Percentiles rank a stretch among this genome's conserved stretches.
These are phyloP conservation scores for Verticillium longisporum DNA, from an alignment of 2,329 filamentous ascomycete genomes.

Conservation along the genomic window DNA sequence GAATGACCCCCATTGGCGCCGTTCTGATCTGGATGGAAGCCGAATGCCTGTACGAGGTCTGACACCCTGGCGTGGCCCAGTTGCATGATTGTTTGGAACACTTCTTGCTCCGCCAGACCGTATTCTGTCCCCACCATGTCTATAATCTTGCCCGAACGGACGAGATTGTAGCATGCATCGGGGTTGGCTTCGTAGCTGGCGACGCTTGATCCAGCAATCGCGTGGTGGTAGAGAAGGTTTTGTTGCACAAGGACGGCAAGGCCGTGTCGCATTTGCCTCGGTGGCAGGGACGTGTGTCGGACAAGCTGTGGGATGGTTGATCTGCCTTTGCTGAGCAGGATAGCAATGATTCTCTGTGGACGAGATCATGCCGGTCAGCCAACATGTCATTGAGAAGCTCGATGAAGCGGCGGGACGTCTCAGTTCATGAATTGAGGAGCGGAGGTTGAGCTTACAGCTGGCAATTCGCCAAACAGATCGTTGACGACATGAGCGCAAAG, in stretches of 20 bases:
- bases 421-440: slow-evolving; percentile 10
- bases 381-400: background rate
- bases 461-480: slow-evolving; percentile 85
- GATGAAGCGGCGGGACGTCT: slow-evolving; percentile 2
- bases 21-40: slow-evolving; percentile 20
- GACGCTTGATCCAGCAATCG: slow-evolving; percentile 51
- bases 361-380: slow-evolving; percentile 4
- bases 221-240: slow-evolving; percentile 72
- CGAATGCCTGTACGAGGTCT: slow-evolving; percentile 61
- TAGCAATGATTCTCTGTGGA: slow-evolving; percentile 71
- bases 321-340: slow-evolving; percentile 72
- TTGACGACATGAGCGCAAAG: slow-evolving; percentile 85
- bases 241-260: slow-evolving; percentile 83
- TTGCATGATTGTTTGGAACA: slow-evolving; percentile 68
- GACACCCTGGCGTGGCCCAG: slow-evolving; percentile 70
- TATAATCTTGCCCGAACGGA: slow-evolving; percentile 75
- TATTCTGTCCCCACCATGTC: slow-evolving; percentile 67
- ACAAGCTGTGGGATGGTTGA: slow-evolving; percentile 63
- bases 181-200: slow-evolving; percentile 82
- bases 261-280: slow-evolving; percentile 72
- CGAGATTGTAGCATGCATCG: slow-evolving; percentile 71
- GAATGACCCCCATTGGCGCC: slow-evolving; percentile 18
- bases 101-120: slow-evolving; percentile 64
- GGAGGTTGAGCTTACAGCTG: slow-evolving; percentile 59
- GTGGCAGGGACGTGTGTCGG: slow-evolving; percentile 64